Base-by-base conservation (phyloP, 495 filamentous ascomycete genomes). In the Xylaria venustula region DNA sequence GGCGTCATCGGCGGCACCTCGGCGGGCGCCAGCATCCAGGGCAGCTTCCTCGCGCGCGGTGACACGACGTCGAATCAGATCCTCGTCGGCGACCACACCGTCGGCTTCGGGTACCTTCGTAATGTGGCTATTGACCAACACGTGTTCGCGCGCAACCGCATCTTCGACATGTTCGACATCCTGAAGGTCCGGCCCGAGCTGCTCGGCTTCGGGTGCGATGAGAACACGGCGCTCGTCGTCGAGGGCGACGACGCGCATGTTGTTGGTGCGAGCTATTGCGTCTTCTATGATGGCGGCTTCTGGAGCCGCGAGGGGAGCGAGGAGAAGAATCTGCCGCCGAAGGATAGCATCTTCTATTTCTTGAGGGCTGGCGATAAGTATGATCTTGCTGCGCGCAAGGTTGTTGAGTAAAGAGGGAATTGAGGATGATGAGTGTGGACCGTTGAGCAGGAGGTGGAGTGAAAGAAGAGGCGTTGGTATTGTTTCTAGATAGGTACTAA, bases 121-220 rank as follows among this genome's bases (percentile, higher is more conserved):
- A 53, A 70, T 50, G 65, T 62, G 14, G 71, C 71, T 19, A 70
- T 73, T 41, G 71, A 73, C 50, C 71, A 73, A 54, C 71, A 73
- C 52, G 65, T 73, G 19, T 64, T 73, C 2, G 71, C 67, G 46
- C 71, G 71, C 28, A 58, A 54, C 47, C 69, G 71, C 14, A 66
- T 68, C 32, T 73, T 71, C 60, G 71, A 73, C 46, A 70, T 73
- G 69, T 68, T 70, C 30, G 64, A 73, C 19, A 70, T 73, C 37
- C 64, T 73, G 26, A 72, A 73, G 64, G 67, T 68, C 19, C 54
- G 63, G 32, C 71, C 71, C 0, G 71, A 71, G 56, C 62, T 73
- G 8, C 58, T 73, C 4, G 71, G 71, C 14, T 67, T 73, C 34
- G 65, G 67, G 1, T 67, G 70, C 26, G 69, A 73, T 44, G 71